Conservation (phyloP, 306 rosid genomes). For the Cucurbita pepo region DNA sequence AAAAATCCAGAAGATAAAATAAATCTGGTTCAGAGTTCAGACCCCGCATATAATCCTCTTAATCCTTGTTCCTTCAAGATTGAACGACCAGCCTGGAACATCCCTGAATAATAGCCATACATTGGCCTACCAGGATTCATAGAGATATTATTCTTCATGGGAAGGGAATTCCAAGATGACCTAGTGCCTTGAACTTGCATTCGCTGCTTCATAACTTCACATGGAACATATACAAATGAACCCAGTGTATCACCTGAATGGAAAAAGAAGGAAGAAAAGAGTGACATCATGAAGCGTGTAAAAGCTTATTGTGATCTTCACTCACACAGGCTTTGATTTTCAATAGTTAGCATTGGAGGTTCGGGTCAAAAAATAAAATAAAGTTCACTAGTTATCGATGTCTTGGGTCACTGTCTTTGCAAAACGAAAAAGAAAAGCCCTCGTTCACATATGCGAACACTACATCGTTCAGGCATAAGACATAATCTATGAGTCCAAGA, state of each 20-base stretch:
- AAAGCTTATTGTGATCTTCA: not conserved
- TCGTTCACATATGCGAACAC: not conserved
- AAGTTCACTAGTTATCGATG: not conserved
- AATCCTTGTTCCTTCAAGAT: conserved; percentile 69
- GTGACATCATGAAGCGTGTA: not conserved
- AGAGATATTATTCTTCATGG: conserved; percentile 28
- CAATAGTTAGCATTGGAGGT: not conserved
- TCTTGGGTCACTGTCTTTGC: not conserved
- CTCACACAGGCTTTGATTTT: not conserved
- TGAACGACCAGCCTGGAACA: conserved; percentile 69
- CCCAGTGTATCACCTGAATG: conserved; percentile 83
- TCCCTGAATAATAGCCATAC: conserved; percentile 70
- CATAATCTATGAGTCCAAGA: not conserved
- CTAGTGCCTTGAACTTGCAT: conserved; percentile 89
- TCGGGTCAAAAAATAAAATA: not conserved
- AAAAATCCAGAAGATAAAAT: not conserved
- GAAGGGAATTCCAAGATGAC: conserved; percentile 49
- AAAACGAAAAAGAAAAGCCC: not conserved
- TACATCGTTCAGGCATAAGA: not conserved
- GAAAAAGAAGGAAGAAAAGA: not conserved
- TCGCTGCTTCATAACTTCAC: conserved; percentile 85
- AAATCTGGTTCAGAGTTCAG: not conserved
- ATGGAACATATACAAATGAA: conserved; percentile 88
- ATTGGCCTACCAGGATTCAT: conserved; percentile 35
- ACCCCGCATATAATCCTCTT: conserved; percentile 89